phyloP scores from a whole-genome alignment of 1,284 basidiomycete genomes.

The Mycena citricolor region DNA sequence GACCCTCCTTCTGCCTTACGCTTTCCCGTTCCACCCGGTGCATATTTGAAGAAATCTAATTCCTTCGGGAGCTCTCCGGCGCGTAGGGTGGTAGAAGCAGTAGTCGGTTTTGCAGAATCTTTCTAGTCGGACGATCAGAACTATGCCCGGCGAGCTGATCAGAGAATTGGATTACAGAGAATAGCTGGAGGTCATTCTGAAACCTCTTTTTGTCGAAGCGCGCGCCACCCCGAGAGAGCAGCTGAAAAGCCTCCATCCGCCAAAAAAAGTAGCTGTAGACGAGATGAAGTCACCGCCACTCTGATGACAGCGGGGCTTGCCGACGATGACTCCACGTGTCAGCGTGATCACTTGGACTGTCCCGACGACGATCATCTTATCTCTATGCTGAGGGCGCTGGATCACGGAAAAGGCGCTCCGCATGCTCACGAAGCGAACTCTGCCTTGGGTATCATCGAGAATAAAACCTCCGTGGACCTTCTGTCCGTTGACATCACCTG shows the following conservation, averaged over 20 bases:
- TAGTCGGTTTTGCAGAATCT: constrained; percentile 24
- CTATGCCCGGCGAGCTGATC: no score
- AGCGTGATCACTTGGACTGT: no score
- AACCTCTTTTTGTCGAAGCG: constrained; percentile 82
- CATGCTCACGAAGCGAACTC: no score
- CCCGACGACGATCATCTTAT: no score
- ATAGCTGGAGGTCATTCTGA: constrained; percentile 69
- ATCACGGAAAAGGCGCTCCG: no score
- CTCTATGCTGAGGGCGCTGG: no score
- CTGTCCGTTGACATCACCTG: no score
- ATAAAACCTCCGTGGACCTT: no score
- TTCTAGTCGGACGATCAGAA: constrained; percentile 26
- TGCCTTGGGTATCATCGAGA: no score
- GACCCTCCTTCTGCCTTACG: constrained; percentile 35
- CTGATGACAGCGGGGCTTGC: no score
- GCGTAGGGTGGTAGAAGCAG: constrained; percentile 19
- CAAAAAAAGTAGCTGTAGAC: constrained; percentile 9
- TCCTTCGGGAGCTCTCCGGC: constrained; percentile 66
- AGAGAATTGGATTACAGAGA: constrained; percentile 50
- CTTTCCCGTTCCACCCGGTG: constrained; percentile 53
- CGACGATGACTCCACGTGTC: no score
- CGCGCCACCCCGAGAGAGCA: constrained; percentile 74
- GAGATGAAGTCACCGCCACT: no score
- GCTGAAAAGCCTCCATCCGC: constrained; percentile 77
- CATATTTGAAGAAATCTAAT: constrained; percentile 89